phyloP scores from a whole-genome alignment of 179 eudicot genomes.

The Silene noctiflora region DNA sequence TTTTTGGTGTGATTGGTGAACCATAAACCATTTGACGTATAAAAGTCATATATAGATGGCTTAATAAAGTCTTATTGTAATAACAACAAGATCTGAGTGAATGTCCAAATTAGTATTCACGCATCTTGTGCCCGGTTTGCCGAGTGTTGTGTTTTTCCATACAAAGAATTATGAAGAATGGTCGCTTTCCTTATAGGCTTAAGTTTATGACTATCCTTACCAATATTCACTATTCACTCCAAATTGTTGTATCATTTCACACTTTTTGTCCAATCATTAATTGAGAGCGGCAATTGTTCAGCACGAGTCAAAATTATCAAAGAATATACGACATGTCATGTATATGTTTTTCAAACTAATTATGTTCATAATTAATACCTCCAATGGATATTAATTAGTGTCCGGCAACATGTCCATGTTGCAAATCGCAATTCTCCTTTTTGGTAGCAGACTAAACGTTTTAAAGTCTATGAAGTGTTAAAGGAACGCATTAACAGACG shows the following conservation, averaged over 20 bases:
- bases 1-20: constrained; percentile 5
- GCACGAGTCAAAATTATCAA: too few species aligned
- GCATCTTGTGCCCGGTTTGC: constrained; percentile 14
- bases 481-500: too few species aligned
- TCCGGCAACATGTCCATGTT: too few species aligned
- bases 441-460: too few species aligned
- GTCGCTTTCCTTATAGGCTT: neutral
- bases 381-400: too few species aligned
- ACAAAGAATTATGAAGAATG: neutral
- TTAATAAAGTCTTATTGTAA: neutral
- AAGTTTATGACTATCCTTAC: neutral
- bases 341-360: too few species aligned
- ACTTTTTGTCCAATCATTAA: too few species aligned
- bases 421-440: too few species aligned
- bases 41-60: constrained; percentile 7
- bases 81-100: constrained; percentile 9
- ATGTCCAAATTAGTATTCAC: neutral
- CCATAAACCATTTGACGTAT: neutral
- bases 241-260: neutral
- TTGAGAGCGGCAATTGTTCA: too few species aligned
- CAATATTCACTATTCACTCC: neutral
- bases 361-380: too few species aligned
- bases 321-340: too few species aligned
- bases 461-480: too few species aligned
- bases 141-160: neutral